Evolutionary conservation across 495 filamentous ascomycete genomes (phyloP), one percentile per base, ranked within the genome.

Genomic region (Tuber calosporum): DNA sequence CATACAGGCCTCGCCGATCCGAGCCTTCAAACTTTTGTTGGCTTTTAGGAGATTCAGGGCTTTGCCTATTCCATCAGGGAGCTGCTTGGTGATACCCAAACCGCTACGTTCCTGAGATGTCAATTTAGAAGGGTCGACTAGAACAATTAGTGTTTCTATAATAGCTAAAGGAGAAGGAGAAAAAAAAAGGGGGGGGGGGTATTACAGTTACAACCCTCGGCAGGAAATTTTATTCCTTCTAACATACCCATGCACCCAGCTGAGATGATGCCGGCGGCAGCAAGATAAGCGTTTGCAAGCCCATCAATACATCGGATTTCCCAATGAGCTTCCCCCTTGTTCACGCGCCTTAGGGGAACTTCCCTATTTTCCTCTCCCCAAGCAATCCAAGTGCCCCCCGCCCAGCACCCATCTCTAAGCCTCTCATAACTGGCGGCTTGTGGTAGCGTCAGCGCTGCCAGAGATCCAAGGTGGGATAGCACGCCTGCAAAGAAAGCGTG

Each of bases 321-420:
- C 87, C 90, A 93, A 78, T 91, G 89, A 0, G 74, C 75, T 39
- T 78, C 71, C 22, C 81, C 84, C 69, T 84, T 85, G 68, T 91
- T 85, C 48, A 69, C 69, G 72, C 87, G 87, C 30, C 92, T 84
- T 38, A 94, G 82, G 7, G 91, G 85, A 9, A 87, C 84, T 82
- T 93, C 91, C 30, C 89, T 87, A 79, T 93, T 93, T 80, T 93
- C 86, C 66, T 88, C 90, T 19, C 92, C 92, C 90, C 91, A 93
- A 0, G 87, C 82, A 0, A 92, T 85, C 87, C 89, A 93, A 7
- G 88, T 86, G 0, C 91, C 91, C 3, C 90, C 91, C 0, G 89
- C 87, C 93, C 93, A 96, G 43, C 85, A 83, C 19, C 90, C 86
- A 75, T 91, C 90, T 4, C 78, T 78, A n/a, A 90, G 83, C 11